Conservation (phyloP, 31 red algal genomes). For the Asparagopsis taxiformis region DNA sequence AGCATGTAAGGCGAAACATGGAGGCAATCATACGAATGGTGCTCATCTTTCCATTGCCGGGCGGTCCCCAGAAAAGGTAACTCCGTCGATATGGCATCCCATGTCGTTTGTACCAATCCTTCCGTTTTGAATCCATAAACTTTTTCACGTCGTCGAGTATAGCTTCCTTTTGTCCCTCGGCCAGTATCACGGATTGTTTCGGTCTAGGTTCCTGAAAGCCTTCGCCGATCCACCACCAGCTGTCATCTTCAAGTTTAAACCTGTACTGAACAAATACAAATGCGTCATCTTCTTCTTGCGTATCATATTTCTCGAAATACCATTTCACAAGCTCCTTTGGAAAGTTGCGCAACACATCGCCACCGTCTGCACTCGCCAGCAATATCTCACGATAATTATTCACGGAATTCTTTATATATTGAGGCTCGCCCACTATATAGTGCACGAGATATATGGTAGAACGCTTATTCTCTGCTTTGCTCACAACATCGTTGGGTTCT, state of each 20-base stretch:
- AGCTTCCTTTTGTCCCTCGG: background rate
- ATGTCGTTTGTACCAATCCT: constrained; percentile 2
- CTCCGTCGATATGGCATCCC: constrained; percentile 21
- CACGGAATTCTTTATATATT: background rate
- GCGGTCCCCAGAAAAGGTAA: constrained; percentile 31
- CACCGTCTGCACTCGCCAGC: constrained; percentile 6
- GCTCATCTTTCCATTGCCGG: constrained; percentile 22
- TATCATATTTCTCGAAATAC: background rate
- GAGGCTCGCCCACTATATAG: constrained; percentile 1
- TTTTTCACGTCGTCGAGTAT: constrained; percentile 10
- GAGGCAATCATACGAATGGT: constrained; percentile 20
- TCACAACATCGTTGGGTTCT: background rate
- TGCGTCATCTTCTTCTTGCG: background rate
- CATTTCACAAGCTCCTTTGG: background rate
- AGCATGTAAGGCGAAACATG: constrained; percentile 7
- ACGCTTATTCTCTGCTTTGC: background rate
- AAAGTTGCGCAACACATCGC: background rate
- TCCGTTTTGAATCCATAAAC: constrained; percentile 13
- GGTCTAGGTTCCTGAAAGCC: constrained; percentile 7
- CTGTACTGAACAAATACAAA: background rate
- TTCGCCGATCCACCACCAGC: constrained; percentile 6
- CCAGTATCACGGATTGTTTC: constrained; percentile 3
- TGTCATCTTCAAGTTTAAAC: background rate
- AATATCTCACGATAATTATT: background rate
- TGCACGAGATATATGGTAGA: constrained; percentile 6